Percentiles rank a stretch among this genome's conserved stretches.
phyloP scores from a whole-genome alignment of 2,329 filamentous ascomycete genomes.

The Beauveria bassiana region DNA sequence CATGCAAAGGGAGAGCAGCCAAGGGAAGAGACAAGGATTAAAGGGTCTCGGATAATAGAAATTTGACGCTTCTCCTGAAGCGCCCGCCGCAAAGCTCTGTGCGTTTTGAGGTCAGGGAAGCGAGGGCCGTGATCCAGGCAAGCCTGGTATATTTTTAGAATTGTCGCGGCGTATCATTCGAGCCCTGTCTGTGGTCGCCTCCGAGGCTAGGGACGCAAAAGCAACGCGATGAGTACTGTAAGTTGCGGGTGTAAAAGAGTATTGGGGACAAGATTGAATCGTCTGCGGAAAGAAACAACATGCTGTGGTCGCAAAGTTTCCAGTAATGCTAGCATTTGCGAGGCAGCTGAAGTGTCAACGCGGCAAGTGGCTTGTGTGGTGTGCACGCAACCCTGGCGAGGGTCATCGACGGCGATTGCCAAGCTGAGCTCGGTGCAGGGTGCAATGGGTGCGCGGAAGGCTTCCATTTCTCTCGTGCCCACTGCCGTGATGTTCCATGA shows the following conservation, averaged over 20 bases:
- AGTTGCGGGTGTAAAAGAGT: not conserved
- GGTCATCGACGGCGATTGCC: not conserved
- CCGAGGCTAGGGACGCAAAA: not conserved
- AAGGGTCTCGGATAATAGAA: not conserved
- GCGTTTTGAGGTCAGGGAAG: not conserved
- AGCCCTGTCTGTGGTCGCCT: not conserved
- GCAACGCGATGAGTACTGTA: not conserved
- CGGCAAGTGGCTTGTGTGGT: constrained; percentile 1
- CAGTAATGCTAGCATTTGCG: not conserved
- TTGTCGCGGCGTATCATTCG: not conserved
- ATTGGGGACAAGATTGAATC: not conserved
- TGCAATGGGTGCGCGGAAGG: not conserved
- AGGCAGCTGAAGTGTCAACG: not conserved
- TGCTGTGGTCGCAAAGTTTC: not conserved
- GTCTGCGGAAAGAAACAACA: not conserved
- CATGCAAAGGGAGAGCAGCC: not conserved
- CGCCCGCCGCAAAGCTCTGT: not conserved
- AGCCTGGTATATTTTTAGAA: not conserved
- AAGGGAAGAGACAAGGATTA: not conserved
- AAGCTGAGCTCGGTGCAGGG: not conserved
- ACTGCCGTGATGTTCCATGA: not conserved
- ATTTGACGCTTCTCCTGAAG: not conserved
- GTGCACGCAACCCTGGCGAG: not conserved
- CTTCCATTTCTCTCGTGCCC: not conserved
- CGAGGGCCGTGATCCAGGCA: not conserved